phyloP scores from a whole-genome alignment of 2,329 filamentous ascomycete genomes.

The Ophiostoma himal-ulmi region DNA sequence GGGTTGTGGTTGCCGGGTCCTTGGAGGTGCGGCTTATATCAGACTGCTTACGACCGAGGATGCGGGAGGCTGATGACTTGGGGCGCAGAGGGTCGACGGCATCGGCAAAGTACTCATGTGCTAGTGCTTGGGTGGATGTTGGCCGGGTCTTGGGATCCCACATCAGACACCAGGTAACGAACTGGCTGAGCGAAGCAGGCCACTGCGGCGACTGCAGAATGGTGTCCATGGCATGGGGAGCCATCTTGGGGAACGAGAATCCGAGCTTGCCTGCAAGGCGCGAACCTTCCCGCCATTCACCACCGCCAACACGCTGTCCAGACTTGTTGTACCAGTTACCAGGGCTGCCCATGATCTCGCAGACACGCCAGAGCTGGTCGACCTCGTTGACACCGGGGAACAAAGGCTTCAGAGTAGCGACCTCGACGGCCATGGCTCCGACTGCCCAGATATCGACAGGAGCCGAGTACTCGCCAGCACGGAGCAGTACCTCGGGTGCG shows the following conservation, averaged over 20 bases:
- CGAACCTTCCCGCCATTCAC: slow-evolving; percentile 95
- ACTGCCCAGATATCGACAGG: slow-evolving; percentile 98
- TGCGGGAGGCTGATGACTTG: slow-evolving; percentile 79
- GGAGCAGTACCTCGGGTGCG: slow-evolving; percentile 86
- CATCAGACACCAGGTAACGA: slow-evolving; percentile 98
- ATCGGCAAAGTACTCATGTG: slow-evolving; percentile 90
- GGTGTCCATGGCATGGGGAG: slow-evolving; percentile 91
- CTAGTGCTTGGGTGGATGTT: slow-evolving; percentile 87
- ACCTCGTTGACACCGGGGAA: slow-evolving; percentile 98
- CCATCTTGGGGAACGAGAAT: slow-evolving; percentile 99
- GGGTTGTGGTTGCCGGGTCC: slow-evolving; percentile 51
- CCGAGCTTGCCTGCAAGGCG: slow-evolving; percentile 90
- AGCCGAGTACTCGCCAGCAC: slow-evolving; percentile 93
- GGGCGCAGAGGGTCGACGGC: slow-evolving; percentile 86
- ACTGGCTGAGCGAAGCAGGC: slow-evolving; percentile 80
- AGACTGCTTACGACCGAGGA: slow-evolving; percentile 85
- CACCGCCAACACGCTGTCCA: slow-evolving; percentile 79
- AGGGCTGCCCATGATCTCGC: slow-evolving; percentile 98
- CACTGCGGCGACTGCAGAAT: slow-evolving; percentile 87
- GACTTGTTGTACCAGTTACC: slow-evolving; percentile 97
- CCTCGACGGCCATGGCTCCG: slow-evolving; percentile 96
- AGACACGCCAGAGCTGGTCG: slow-evolving; percentile 97
- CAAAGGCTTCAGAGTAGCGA: slow-evolving; percentile 90
- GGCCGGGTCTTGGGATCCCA: slow-evolving; percentile 94
- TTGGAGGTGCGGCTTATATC: slow-evolving; percentile 66